Percentiles rank a stretch among this genome's conserved stretches.
Conservation (phyloP, 2,329 filamentous ascomycete species). For the Epichloe coenophiala region DNA sequence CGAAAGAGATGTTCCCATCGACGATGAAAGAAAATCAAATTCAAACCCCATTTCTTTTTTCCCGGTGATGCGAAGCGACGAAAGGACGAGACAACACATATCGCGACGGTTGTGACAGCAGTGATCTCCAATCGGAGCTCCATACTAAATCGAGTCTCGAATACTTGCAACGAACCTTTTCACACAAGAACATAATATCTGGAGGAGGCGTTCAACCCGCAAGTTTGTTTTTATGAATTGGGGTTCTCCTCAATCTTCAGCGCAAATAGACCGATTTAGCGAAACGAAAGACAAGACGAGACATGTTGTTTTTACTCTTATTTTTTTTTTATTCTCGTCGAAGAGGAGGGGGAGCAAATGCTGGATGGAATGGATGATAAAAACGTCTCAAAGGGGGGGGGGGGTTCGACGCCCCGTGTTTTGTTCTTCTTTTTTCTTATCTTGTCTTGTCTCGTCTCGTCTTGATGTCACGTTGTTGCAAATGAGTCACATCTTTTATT, state of each 20-base stretch:
- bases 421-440: neutral
- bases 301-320: slow-evolving; percentile 1
- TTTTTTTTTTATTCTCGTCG: neutral
- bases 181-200: neutral
- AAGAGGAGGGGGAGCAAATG: neutral
- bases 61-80: slow-evolving; percentile 1
- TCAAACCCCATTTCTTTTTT: slow-evolving; percentile 4
- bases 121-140: neutral
- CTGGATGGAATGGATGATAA: neutral
- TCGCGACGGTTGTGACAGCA: neutral
- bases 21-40: neutral
- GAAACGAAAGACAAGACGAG: neutral
- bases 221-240: neutral
- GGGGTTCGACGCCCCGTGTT: neutral
- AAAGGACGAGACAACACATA: neutral
- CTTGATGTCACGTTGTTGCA: neutral
- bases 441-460: neutral
- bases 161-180: neutral
- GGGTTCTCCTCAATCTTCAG: slow-evolving; percentile 1
- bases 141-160: neutral
- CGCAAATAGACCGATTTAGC: slow-evolving; percentile 5
- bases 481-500: neutral
- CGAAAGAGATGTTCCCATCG: neutral
- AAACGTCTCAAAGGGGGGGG: neutral
- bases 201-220: neutral